phyloP scores from a whole-genome alignment of 495 filamentous ascomycete genomes.

The Letharia lupina region DNA sequence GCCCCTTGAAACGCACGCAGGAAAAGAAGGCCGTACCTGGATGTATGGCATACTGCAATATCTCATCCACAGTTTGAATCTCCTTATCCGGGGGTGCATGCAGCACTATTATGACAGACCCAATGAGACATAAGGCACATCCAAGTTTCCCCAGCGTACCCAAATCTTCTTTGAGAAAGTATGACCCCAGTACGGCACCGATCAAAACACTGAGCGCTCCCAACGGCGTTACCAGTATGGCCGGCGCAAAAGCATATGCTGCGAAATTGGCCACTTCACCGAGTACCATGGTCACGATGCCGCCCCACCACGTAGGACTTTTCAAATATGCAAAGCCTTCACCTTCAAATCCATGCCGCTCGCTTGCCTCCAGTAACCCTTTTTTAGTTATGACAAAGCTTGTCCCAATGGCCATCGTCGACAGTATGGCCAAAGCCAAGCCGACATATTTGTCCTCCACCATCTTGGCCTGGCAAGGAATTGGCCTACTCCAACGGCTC shows the following conservation, averaged over 20 bases:
- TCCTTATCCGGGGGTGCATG: slow-evolving; percentile 92
- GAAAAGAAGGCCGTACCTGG: slow-evolving; percentile 53
- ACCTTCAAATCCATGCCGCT: slow-evolving; percentile 90
- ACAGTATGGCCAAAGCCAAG: slow-evolving; percentile 77
- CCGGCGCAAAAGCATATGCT: slow-evolving; percentile 94
- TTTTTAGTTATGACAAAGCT: slow-evolving; percentile 95
- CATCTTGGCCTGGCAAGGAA: slow-evolving; percentile 17
- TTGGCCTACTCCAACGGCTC: neutral
- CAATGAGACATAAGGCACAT: slow-evolving; percentile 91
- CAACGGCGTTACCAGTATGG: slow-evolving; percentile 90
- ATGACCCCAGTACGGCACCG: slow-evolving; percentile 87
- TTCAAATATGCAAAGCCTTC: slow-evolving; percentile 90
- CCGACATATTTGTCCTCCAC: slow-evolving; percentile 69
- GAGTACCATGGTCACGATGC: slow-evolving; percentile 72
- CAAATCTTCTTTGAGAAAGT: slow-evolving; percentile 83
- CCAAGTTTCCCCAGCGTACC: slow-evolving; percentile 86
- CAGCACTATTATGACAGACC: slow-evolving; percentile 92
- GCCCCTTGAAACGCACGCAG: neutral
- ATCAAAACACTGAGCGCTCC: slow-evolving; percentile 91
- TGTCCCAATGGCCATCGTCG: slow-evolving; percentile 84
- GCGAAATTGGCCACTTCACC: slow-evolving; percentile 95
- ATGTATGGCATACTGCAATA: slow-evolving; percentile 78
- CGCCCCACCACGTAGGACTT: slow-evolving; percentile 92
- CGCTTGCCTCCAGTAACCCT: slow-evolving; percentile 82
- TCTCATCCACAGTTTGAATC: slow-evolving; percentile 78